Conservation (phyloP, 441 rosid species). For the Erysimum cheiri region DNA sequence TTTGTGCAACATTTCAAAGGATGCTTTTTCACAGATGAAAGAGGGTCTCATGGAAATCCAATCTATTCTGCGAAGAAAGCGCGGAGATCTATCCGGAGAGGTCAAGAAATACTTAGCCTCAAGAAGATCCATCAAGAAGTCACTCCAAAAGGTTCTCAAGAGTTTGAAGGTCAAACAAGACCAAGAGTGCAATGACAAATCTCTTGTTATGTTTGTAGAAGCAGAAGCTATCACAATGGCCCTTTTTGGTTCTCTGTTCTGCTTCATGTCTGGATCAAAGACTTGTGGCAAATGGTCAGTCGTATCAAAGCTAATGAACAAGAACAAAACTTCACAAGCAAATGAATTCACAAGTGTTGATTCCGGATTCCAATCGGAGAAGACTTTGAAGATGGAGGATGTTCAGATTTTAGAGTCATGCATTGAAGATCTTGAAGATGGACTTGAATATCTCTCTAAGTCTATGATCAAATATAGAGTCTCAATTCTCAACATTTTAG, state of each 20-base stretch:
- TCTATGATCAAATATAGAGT: slow-evolving; percentile 56
- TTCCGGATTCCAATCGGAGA: slow-evolving; percentile 35
- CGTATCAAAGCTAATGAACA: slow-evolving; percentile 47
- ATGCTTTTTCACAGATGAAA: slow-evolving; percentile 43
- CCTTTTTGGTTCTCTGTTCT: slow-evolving; percentile 45
- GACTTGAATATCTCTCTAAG: slow-evolving; percentile 46
- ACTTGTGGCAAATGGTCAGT: slow-evolving; percentile 42
- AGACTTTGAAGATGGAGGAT: slow-evolving; percentile 29
- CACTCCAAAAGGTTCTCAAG: slow-evolving; percentile 25
- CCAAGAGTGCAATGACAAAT: slow-evolving; percentile 14
- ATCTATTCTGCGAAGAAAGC: slow-evolving; percentile 44
- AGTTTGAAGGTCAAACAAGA: slow-evolving; percentile 16
- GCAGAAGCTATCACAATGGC: slow-evolving; percentile 43
- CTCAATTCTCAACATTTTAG: slow-evolving; percentile 49
- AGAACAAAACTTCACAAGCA: slow-evolving; percentile 29
- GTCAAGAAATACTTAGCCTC: slow-evolving; percentile 34
- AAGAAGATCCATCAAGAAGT: slow-evolving; percentile 40
- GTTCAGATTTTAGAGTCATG: slow-evolving; percentile 46
- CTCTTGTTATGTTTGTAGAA: slow-evolving; percentile 38
- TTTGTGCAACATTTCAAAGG: slow-evolving; percentile 42
- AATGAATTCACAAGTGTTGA: slow-evolving; percentile 48
- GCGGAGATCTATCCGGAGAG: slow-evolving; percentile 41
- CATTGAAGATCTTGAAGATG: slow-evolving; percentile 57
- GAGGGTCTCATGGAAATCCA: slow-evolving; percentile 45
- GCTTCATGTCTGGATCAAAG: slow-evolving; percentile 42